These are phyloP conservation scores for Geranium incanum DNA, from an alignment of 441 rosid species.

Conservation along the genomic window DNA sequence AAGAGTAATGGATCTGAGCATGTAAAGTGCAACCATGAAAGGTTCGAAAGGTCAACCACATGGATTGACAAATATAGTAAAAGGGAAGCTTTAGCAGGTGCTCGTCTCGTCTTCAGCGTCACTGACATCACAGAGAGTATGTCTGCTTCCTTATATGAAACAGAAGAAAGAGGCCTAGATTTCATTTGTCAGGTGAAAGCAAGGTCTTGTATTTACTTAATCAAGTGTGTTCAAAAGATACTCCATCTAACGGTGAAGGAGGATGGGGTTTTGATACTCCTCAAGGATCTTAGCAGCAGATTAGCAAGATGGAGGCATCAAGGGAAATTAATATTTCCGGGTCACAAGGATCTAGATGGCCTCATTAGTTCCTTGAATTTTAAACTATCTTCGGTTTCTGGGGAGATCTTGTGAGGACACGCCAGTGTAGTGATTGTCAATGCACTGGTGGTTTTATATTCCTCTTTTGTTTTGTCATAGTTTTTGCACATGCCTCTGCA, in stretches of 20 bases:
- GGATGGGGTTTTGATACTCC: constrained; percentile 31
- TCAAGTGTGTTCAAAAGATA: constrained; percentile 50
- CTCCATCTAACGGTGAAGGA: constrained; percentile 29
- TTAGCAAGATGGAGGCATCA: constrained; percentile 52
- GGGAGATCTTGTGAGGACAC: neutral
- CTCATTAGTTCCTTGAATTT: constrained; percentile 27
- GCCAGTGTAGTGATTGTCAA: neutral
- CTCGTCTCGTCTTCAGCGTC: constrained; percentile 47
- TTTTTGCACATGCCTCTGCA: constrained; percentile 4
- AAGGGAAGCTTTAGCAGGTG: constrained; percentile 52
- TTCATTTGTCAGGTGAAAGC: constrained; percentile 46
- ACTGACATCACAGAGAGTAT: constrained; percentile 50
- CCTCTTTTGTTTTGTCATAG: neutral
- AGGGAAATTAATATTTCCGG: constrained; percentile 33
- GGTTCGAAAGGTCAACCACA: constrained; percentile 16
- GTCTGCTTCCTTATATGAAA: constrained; percentile 42
- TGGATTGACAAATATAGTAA: constrained; percentile 25
- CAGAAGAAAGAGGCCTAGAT: constrained; percentile 36
- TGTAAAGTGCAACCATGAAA: constrained; percentile 19
- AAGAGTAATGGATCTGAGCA: constrained; percentile 22
- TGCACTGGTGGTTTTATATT: neutral
- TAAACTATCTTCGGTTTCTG: neutral
- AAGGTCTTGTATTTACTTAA: constrained; percentile 46
- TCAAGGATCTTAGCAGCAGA: constrained; percentile 44
- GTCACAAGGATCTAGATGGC: constrained; percentile 39